phyloP scores from a whole-genome alignment of 1,284 basidiomycete species.

The Laetiporus sulphureus region DNA sequence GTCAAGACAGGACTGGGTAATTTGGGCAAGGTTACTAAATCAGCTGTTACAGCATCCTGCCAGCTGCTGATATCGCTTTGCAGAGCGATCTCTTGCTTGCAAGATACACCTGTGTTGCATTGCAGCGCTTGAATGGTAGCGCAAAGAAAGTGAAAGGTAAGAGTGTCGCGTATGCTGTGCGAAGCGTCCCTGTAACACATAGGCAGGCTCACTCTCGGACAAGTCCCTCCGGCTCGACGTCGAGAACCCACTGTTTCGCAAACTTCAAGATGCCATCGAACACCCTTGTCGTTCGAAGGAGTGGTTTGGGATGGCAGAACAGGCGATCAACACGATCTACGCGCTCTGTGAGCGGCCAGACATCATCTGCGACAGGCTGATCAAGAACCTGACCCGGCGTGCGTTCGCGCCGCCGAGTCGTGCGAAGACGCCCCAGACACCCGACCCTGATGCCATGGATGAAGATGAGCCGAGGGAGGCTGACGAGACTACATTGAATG shows the following conservation, averaged over 20 bases:
- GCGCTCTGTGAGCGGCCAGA: constrained; percentile 93
- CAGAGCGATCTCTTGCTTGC: constrained; percentile 86
- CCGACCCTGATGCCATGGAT: constrained; percentile 46
- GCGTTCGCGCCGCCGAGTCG: constrained; percentile 52
- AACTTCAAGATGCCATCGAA: constrained; percentile 75
- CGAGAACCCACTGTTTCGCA: constrained; percentile 82
- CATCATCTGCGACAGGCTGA: constrained; percentile 72
- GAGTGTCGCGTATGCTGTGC: constrained; percentile 5
- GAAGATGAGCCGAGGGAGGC: constrained; percentile 31
- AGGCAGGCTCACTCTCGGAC: constrained; percentile 77
- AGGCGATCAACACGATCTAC: constrained; percentile 95
- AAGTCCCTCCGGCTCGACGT: constrained; percentile 85
- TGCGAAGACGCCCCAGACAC: constrained; percentile 8
- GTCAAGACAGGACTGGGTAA: constrained; percentile 87
- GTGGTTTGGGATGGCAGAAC: constrained; percentile 96
- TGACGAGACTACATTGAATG: constrained; percentile 8
- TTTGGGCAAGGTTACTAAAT: constrained; percentile 67
- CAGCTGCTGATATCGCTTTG: not conserved
- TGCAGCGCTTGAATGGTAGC: constrained; percentile 90
- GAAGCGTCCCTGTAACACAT: constrained; percentile 2
- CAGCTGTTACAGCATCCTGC: not conserved
- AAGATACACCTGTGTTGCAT: constrained; percentile 88
- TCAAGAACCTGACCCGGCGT: constrained; percentile 73
- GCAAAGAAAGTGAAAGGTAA: constrained; percentile 95
- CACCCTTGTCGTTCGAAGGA: constrained; percentile 78